A percentile compares a stretch with the other conserved stretches of the same genome.
phyloP scores from a whole-genome alignment of 2,329 filamentous ascomycete species.

The Aspergillus arachidicola region DNA sequence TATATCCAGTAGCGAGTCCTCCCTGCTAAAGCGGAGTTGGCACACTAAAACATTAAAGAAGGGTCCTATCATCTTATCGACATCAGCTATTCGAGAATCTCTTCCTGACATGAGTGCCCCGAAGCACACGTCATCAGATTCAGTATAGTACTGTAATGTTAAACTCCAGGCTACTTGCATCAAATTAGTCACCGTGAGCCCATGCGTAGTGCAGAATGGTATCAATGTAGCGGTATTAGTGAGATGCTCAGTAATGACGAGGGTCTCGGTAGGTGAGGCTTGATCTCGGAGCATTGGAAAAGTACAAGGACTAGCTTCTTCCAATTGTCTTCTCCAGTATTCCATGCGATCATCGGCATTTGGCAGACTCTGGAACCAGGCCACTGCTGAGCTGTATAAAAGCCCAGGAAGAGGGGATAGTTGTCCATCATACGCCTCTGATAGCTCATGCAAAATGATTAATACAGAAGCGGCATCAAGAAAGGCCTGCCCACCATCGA shows the following conservation, averaged over 20 bases:
- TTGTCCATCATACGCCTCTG: background rate
- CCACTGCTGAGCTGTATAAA: background rate
- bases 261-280: background rate
- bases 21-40: background rate
- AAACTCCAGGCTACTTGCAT: conserved; percentile 14
- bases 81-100: background rate
- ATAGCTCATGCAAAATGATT: background rate
- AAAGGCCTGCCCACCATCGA: conserved; percentile 5
- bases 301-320: background rate
- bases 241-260: background rate
- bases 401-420: background rate
- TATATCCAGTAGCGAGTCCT: background rate
- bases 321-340: background rate
- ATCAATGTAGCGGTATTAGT: background rate
- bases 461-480: conserved; percentile 2
- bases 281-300: background rate
- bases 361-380: background rate
- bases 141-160: conserved; percentile 6
- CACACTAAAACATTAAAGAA: conserved; percentile 5
- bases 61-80: background rate
- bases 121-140: conserved; percentile 11
- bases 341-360: background rate
- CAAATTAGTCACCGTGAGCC: conserved; percentile 3
- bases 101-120: conserved; percentile 12
- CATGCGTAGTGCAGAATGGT: background rate